Evolutionary conservation across 202 grass and related monocot genomes (phyloP).

Genomic region (Dendrocalamus latiflorus): DNA sequence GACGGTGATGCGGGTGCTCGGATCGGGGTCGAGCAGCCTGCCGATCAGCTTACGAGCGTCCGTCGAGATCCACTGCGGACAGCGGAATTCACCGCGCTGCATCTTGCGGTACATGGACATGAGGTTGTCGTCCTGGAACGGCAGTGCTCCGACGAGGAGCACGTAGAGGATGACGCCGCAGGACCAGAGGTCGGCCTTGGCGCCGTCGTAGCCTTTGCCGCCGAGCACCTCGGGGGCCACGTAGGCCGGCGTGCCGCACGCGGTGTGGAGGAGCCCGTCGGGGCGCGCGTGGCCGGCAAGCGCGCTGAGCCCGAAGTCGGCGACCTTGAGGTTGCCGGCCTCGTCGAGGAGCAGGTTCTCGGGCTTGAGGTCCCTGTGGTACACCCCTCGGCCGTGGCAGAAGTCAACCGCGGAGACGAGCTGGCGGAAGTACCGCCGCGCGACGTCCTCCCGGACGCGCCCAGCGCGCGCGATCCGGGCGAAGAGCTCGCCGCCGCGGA

Average conservation of each 20-base stretch:
- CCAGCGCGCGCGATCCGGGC: constrained; percentile 66
- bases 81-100: constrained; percentile 81
- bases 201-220: constrained; percentile 77
- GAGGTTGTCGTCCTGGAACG: constrained; percentile 86
- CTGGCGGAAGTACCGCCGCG: constrained; percentile 77
- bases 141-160: constrained; percentile 81
- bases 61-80: constrained; percentile 79
- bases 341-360: constrained; percentile 89
- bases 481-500: constrained; percentile 90
- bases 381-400: constrained; percentile 48
- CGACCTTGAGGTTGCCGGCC: constrained; percentile 79
- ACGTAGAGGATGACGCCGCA: constrained; percentile 87
- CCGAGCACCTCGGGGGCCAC: constrained; percentile 89
- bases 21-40: constrained; percentile 51
- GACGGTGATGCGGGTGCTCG: constrained; percentile 50
- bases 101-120: constrained; percentile 95
- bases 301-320: constrained; percentile 91
- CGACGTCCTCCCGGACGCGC: constrained; percentile 55
- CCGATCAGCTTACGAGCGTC: constrained; percentile 51
- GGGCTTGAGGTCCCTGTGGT: no score
- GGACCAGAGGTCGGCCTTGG: constrained; percentile 86
- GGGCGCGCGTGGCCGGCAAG: constrained; percentile 80
- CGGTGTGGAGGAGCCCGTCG: constrained; percentile 95
- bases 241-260: constrained; percentile 91
- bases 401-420: constrained; percentile 72